A percentile compares a stretch with the other conserved stretches of the same genome.
Conservation (phyloP, 345 rosid genomes). For the Alliaria petiolata region DNA sequence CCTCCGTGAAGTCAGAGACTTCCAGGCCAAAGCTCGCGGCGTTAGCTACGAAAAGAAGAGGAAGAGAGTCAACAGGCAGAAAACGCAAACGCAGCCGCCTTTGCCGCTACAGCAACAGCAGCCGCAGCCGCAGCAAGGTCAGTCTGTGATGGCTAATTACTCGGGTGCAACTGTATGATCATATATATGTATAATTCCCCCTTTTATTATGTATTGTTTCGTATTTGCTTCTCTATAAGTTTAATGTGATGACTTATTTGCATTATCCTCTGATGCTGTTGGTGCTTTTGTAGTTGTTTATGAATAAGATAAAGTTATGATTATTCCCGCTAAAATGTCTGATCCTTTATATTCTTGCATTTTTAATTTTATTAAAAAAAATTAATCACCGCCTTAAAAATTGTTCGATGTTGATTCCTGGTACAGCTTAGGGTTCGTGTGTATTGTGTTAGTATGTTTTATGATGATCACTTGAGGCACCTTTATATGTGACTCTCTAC, state of each 20-base stretch:
- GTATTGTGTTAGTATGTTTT: not conserved
- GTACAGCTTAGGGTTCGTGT: slow-evolving; percentile 23
- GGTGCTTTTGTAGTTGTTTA: slow-evolving; percentile 19
- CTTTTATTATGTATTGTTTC: slow-evolving; percentile 12
- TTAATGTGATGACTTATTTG: slow-evolving; percentile 7
- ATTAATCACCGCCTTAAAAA: not conserved
- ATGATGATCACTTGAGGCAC: not conserved
- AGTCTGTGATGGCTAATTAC: slow-evolving; percentile 34
- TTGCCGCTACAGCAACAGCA: slow-evolving; percentile 28
- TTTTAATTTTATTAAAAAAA: not conserved
- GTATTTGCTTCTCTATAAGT: slow-evolving; percentile 9
- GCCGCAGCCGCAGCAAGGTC: slow-evolving; percentile 27
- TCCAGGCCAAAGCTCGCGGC: slow-evolving; percentile 36
- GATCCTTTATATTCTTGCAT: not conserved
- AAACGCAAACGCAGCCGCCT: slow-evolving; percentile 18
- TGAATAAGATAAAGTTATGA: slow-evolving; percentile 11
- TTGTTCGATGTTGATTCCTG: not conserved
- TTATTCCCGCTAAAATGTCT: not conserved
- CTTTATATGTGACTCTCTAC: not conserved
- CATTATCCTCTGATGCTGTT: slow-evolving; percentile 6
- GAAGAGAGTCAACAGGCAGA: slow-evolving; percentile 42
- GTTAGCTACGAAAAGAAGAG: slow-evolving; percentile 38
- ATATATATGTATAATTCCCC: not conserved
- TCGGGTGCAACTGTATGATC: slow-evolving; percentile 27
- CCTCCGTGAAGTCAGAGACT: slow-evolving; percentile 34